These are phyloP conservation scores for Glebionis coronaria DNA, from an alignment of 129 eudicot species.

Conservation along the genomic window DNA sequence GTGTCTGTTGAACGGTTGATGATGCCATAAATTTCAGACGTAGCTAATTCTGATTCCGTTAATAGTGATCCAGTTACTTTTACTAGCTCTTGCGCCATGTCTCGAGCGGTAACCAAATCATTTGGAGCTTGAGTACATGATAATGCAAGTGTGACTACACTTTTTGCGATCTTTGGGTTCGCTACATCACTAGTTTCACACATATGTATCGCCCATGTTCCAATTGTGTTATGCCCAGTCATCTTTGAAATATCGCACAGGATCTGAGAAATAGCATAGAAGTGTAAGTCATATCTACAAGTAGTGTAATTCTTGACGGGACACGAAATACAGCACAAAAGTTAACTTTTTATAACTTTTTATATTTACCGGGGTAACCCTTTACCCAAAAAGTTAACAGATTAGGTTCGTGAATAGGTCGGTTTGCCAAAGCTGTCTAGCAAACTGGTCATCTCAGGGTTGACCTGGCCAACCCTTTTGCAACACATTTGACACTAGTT, in stretches of 20 bases:
- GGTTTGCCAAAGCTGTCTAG: too few species aligned
- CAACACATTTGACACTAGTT: too few species aligned
- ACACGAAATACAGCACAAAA: too few species aligned
- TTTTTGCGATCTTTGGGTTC: conserved; percentile 57
- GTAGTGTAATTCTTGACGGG: not conserved
- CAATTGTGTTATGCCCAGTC: conserved; percentile 46
- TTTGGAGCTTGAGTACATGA: conserved; percentile 47
- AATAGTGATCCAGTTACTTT: conserved; percentile 45
- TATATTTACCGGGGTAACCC: too few species aligned
- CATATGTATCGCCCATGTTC: conserved; percentile 42
- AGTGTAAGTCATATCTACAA: conserved; percentile 15
- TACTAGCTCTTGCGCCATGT: conserved; percentile 47
- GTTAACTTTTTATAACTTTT: too few species aligned
- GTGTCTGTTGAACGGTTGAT: conserved; percentile 55
- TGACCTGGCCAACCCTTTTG: too few species aligned
- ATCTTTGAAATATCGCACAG: conserved; percentile 62
- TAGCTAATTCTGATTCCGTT: conserved; percentile 39
- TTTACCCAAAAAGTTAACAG: too few species aligned
- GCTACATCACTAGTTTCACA: conserved; percentile 45
- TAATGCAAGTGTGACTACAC: conserved; percentile 45
- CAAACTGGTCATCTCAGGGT: too few species aligned
- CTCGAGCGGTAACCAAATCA: conserved; percentile 56
- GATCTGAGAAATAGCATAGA: conserved; percentile 38
- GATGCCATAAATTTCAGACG: conserved; percentile 47
- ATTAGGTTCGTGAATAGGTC: too few species aligned